phyloP scores from a whole-genome alignment of 2,329 filamentous ascomycete species.

The Colletotrichum endophyticum region DNA sequence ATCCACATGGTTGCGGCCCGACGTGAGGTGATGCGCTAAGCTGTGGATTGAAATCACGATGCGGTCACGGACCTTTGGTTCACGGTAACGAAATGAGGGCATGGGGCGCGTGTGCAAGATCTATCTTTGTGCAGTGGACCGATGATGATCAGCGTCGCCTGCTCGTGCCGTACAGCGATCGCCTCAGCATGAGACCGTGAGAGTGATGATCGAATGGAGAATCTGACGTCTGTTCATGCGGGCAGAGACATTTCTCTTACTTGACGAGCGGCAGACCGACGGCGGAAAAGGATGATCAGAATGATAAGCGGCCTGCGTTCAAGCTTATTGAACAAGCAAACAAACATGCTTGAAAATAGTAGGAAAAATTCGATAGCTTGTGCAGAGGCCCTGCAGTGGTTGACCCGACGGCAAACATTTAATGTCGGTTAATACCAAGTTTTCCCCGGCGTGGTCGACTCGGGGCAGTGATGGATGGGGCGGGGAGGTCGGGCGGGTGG shows the following conservation, averaged over 20 bases:
- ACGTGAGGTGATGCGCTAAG: background rate
- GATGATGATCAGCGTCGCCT: background rate
- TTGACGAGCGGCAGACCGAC: background rate
- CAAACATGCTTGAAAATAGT: background rate
- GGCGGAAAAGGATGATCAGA: background rate
- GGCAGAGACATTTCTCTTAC: background rate
- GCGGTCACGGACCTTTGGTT: background rate
- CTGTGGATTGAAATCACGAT: background rate
- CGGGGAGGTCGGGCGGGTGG: background rate
- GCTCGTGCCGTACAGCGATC: background rate
- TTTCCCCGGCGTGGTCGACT: background rate
- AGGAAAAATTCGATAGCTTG: background rate
- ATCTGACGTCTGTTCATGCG: background rate
- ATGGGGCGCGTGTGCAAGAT: background rate
- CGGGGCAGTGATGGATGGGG: background rate
- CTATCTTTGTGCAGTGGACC: background rate
- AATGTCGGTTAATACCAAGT: conserved; percentile 5
- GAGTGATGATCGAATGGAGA: background rate
- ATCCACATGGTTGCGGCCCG: background rate
- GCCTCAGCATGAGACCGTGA: background rate
- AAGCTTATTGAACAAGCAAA: background rate
- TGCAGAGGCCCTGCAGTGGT: background rate
- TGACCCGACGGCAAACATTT: background rate
- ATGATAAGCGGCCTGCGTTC: background rate
- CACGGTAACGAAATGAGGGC: background rate